Percentiles rank a stretch among this genome's conserved stretches.
phyloP scores from a whole-genome alignment of 2,329 filamentous ascomycete species.

The Aspergillus fructus region DNA sequence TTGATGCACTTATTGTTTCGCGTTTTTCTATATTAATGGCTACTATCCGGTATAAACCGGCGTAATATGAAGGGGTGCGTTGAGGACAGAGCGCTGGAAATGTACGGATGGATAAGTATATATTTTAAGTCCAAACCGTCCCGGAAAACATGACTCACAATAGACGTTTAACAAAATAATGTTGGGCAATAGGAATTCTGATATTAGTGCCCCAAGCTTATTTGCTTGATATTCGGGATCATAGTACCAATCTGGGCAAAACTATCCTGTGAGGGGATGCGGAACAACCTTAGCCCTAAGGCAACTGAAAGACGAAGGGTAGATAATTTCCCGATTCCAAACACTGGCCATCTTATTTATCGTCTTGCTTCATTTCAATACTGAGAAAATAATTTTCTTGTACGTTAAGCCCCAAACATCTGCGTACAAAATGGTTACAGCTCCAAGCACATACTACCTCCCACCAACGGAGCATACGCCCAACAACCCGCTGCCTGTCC shows the following conservation, averaged over 20 bases:
- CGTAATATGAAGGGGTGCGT: not conserved
- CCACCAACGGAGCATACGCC: constrained; percentile 3
- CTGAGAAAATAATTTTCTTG: not conserved
- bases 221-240: not conserved
- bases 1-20: not conserved
- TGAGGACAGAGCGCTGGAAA: not conserved
- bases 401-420: not conserved
- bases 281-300: not conserved
- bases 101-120: not conserved
- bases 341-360: not conserved
- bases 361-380: not conserved
- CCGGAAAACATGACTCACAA: too few relatives aligned
- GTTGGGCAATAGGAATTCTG: too few relatives aligned
- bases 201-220: too few relatives aligned
- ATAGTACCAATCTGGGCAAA: not conserved
- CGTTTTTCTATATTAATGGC: too few relatives aligned
- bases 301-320: not conserved
- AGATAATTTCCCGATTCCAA: not conserved
- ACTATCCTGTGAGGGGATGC: not conserved
- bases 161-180: too few relatives aligned
- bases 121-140: not conserved
- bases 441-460: not conserved
- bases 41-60: too few relatives aligned
- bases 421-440: not conserved
- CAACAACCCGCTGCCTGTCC: constrained; percentile 1